These are phyloP conservation scores for Panicum virgatum DNA, from an alignment of 202 grass and related monocot species.

Conservation along the genomic window DNA sequence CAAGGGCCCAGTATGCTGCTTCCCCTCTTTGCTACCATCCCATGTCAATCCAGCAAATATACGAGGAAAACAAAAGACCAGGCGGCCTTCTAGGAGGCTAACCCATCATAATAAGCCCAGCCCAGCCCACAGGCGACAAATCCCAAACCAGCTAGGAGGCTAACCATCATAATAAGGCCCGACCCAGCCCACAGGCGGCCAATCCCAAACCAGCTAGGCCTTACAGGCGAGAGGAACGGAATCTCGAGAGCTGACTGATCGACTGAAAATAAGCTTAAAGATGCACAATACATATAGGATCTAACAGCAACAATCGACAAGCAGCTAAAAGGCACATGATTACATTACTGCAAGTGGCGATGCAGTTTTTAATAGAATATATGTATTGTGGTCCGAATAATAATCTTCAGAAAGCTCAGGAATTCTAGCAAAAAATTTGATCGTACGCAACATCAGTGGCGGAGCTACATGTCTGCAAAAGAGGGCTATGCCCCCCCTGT, in stretches of 20 bases:
- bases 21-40: background rate
- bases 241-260: background rate
- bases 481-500: no score
- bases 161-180: no score
- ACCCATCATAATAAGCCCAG: background rate
- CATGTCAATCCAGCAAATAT: background rate
- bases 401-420: background rate
- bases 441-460: no score
- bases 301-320: background rate
- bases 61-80: no score
- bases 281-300: background rate
- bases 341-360: background rate
- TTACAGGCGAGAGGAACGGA: background rate
- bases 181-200: no score
- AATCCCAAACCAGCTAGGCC: no score
- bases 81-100: background rate
- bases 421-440: slow-evolving; percentile 12
- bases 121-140: background rate
- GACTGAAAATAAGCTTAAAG: background rate
- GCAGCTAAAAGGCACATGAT: background rate
- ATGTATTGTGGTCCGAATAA: slow-evolving; percentile 10
- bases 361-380: slow-evolving; percentile 8
- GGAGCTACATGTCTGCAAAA: no score
- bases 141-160: no score
- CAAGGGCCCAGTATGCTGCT: background rate